phyloP scores from a whole-genome alignment of 2,329 filamentous ascomycete genomes.

The Epichloe coenophiala region DNA sequence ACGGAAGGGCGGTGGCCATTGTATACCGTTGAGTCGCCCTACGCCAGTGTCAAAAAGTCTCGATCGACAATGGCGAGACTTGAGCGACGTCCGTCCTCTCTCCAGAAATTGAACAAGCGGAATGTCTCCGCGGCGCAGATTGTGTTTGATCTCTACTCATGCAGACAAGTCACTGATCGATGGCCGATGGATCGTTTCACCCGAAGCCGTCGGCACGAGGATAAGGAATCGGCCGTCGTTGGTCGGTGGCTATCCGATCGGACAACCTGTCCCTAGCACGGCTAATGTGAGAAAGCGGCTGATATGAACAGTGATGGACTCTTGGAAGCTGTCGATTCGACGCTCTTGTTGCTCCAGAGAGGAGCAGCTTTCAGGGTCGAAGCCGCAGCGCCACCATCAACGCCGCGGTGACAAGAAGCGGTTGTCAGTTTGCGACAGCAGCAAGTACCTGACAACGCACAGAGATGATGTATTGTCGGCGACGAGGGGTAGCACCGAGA shows the following conservation, averaged over 20 bases:
- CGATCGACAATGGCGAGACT: neutral
- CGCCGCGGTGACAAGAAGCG: slow-evolving; percentile 2
- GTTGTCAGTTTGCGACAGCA: slow-evolving; percentile 3
- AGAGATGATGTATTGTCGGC: neutral
- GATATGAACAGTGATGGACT: neutral
- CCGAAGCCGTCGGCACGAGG: neutral
- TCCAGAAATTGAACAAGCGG: neutral
- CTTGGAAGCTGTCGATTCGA: slow-evolving; percentile 9
- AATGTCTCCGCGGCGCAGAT: neutral
- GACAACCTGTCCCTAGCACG: neutral
- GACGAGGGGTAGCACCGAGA: slow-evolving; percentile 18
- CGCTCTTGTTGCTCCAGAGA: slow-evolving; percentile 6
- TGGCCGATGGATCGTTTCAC: neutral
- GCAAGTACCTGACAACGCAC: neutral
- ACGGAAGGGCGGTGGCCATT: slow-evolving; percentile 31
- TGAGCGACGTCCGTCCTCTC: neutral
- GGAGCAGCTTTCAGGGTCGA: neutral
- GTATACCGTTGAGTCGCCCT: neutral
- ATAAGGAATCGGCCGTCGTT: neutral
- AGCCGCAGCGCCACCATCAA: neutral
- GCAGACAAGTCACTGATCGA: neutral
- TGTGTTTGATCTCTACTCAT: neutral
- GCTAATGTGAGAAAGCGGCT: neutral
- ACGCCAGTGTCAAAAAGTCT: neutral
- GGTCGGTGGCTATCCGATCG: slow-evolving; percentile 2